Conservation (phyloP, 148 eudicot genomes). For the Bassia scoparia region DNA sequence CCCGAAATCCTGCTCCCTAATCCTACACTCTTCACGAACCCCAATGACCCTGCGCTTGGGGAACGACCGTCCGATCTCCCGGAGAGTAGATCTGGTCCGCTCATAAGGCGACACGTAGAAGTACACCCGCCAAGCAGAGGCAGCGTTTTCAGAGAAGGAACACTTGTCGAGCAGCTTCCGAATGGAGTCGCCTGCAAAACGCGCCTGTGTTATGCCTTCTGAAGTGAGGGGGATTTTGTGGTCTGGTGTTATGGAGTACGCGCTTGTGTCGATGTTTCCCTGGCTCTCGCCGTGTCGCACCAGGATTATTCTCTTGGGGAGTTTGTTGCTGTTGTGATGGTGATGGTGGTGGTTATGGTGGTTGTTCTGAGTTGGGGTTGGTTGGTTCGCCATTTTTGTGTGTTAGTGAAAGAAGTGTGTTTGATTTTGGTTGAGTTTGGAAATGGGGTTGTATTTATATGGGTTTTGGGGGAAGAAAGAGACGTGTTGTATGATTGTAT, state of each 20-base stretch:
- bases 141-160: background rate
- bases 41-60: slow-evolving; percentile 52
- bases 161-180: slow-evolving; percentile 36
- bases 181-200: slow-evolving; percentile 45
- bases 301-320: slow-evolving; percentile 75
- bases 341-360: background rate
- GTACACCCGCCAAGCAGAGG: slow-evolving; percentile 48
- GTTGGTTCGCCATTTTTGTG: background rate
- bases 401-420: background rate
- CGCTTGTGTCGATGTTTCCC: slow-evolving; percentile 54
- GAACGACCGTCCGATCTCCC: slow-evolving; percentile 69
- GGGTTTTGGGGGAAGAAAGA: background rate
- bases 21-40: slow-evolving; percentile 78
- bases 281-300: slow-evolving; percentile 84
- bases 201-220: slow-evolving; percentile 50
- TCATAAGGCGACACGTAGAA: slow-evolving; percentile 84
- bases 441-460: background rate
- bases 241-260: slow-evolving; percentile 63
- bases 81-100: slow-evolving; percentile 63
- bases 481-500: background rate
- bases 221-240: slow-evolving; percentile 58
- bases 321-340: slow-evolving; percentile 7
- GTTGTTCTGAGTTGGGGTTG: background rate
- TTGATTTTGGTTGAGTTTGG: background rate
- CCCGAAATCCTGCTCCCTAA: slow-evolving; percentile 91